phyloP scores from a whole-genome alignment of 176 grass and related monocot genomes.

The Eremochloa ophiuroides region DNA sequence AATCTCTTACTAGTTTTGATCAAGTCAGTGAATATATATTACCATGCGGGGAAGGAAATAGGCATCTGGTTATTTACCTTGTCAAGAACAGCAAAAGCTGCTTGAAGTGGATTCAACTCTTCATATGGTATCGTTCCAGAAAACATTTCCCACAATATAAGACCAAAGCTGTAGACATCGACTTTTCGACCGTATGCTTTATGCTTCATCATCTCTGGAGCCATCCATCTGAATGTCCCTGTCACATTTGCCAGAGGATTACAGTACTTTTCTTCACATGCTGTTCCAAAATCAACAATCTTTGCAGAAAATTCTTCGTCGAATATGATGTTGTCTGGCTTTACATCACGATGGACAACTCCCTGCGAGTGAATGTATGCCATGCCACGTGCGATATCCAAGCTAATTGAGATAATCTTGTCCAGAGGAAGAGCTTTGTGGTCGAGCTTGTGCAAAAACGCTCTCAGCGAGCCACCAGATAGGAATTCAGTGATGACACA shows the following conservation, averaged over 20 bases:
- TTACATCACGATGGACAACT: constrained; percentile 90
- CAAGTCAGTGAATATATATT: not conserved
- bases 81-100: constrained; percentile 92
- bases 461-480: constrained; percentile 69
- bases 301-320: constrained; percentile 50
- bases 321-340: constrained; percentile 94
- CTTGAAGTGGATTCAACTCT: constrained; percentile 83
- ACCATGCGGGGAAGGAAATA: not conserved
- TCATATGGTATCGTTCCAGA: constrained; percentile 75
- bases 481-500: constrained; percentile 89
- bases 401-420: constrained; percentile 61
- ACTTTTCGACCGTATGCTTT: constrained; percentile 73
- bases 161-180: constrained; percentile 94
- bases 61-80: constrained; percentile 64
- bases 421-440: constrained; percentile 63
- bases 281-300: constrained; percentile 94
- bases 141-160: constrained; percentile 95
- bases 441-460: constrained; percentile 85
- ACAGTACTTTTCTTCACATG: constrained; percentile 75
- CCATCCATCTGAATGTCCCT: constrained; percentile 98
- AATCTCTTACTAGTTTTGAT: constrained; percentile 10
- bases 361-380: constrained; percentile 85
- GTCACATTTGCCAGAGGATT: constrained; percentile 58
- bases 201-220: constrained; percentile 88
- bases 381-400: constrained; percentile 79